Percentiles rank a stretch among this genome's conserved stretches.
These are phyloP conservation scores for Cercospora sp. DNA, from an alignment of 2,329 filamentous ascomycete species.

Conservation along the genomic window DNA sequence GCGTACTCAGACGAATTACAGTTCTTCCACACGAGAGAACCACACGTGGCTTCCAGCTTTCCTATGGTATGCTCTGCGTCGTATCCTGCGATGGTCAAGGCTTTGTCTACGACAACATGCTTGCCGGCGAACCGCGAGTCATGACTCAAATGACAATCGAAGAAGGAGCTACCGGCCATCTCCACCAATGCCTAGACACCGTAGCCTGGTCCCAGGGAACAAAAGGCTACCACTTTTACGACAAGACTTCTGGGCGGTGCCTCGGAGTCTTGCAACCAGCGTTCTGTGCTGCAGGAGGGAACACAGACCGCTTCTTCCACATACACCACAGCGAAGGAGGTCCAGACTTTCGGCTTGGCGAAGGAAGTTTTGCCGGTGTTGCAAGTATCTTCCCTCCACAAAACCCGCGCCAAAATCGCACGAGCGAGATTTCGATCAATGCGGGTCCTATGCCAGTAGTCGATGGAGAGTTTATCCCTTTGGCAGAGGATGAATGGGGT, in stretches of 20 bases:
- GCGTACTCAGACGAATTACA: slow-evolving; percentile 45
- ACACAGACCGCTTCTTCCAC: slow-evolving; percentile 33
- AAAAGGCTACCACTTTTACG: slow-evolving; percentile 46
- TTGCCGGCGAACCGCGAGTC: slow-evolving; percentile 36
- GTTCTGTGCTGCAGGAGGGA: slow-evolving; percentile 31
- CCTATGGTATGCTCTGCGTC: slow-evolving; percentile 47
- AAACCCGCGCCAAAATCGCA: slow-evolving; percentile 7
- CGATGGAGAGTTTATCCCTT: slow-evolving; percentile 19
- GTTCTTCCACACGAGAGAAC: slow-evolving; percentile 46
- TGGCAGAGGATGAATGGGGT: slow-evolving; percentile 49
- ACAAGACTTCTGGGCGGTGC: slow-evolving; percentile 43
- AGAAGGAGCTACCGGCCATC: slow-evolving; percentile 46
- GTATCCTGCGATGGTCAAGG: slow-evolving; percentile 48
- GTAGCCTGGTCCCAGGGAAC: slow-evolving; percentile 49
- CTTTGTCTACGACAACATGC: slow-evolving; percentile 48
- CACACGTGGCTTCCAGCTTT: slow-evolving; percentile 50
- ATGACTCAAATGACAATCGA: slow-evolving; percentile 44
- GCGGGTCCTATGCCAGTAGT: slow-evolving; percentile 22
- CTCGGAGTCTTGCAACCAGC: slow-evolving; percentile 44
- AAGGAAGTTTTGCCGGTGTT: background rate
- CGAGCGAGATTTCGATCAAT: slow-evolving; percentile 25
- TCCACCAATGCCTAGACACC: slow-evolving; percentile 45
- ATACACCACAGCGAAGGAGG: slow-evolving; percentile 32
- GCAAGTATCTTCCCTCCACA: background rate
- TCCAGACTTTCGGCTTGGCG: slow-evolving; percentile 25